phyloP scores from a whole-genome alignment of 2,329 filamentous ascomycete genomes.

The Scortechinia acanthostroma region DNA sequence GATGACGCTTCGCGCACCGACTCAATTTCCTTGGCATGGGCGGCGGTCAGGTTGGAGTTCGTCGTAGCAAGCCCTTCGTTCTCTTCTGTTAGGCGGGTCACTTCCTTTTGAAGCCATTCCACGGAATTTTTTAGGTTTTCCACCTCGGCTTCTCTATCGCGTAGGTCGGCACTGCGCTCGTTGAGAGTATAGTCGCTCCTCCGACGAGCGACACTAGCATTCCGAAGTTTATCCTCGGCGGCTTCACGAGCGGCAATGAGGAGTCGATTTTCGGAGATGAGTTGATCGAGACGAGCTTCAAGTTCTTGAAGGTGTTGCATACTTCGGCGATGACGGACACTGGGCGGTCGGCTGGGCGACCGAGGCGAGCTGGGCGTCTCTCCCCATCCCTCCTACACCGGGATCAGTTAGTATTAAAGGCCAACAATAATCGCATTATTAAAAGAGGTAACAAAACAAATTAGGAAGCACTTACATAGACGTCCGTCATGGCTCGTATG shows the following conservation, averaged over 20 bases:
- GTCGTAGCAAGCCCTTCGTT: constrained; percentile 74
- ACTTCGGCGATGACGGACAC: constrained; percentile 93
- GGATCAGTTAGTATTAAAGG: constrained; percentile 4
- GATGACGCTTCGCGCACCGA: constrained; percentile 57
- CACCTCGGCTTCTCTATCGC: constrained; percentile 82
- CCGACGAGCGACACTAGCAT: not conserved
- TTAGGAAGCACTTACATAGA: constrained; percentile 68
- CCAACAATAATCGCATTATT: not conserved
- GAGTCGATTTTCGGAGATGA: constrained; percentile 76
- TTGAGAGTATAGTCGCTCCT: constrained; percentile 21
- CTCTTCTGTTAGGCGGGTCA: constrained; percentile 71
- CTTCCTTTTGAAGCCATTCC: constrained; percentile 74
- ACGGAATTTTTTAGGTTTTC: constrained; percentile 73
- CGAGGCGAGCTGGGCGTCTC: constrained; percentile 81
- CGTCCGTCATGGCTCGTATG: constrained; percentile 70
- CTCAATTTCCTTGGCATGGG: constrained; percentile 69
- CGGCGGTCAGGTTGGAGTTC: constrained; percentile 68
- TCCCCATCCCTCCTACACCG: constrained; percentile 83
- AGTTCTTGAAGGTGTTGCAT: constrained; percentile 86
- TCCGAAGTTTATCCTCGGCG: constrained; percentile 57
- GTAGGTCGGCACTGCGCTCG: constrained; percentile 62
- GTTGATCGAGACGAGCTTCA: constrained; percentile 75
- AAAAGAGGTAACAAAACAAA: constrained; percentile 2
- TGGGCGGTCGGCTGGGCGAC: constrained; percentile 88
- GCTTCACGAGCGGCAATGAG: constrained; percentile 67